Conservation (phyloP, 306 rosid species). For the Dryas octopetala region DNA sequence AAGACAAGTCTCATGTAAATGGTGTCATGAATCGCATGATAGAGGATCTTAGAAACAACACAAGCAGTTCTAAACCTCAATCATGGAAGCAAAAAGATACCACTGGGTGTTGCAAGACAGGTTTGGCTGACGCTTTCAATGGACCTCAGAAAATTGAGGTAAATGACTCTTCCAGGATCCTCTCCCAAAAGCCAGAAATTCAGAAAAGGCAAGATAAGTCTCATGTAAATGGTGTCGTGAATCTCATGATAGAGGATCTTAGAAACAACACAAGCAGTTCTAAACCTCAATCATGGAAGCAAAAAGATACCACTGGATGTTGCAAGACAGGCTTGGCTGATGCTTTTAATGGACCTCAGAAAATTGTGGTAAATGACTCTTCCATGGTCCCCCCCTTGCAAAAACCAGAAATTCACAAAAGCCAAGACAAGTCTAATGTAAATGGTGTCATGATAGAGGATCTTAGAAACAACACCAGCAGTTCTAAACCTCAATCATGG, state of each 20-base stretch:
- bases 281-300: no score
- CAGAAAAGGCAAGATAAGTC: background rate
- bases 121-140: no score
- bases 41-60: slow-evolving; percentile 20
- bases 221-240: no score
- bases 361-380: background rate
- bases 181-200: slow-evolving; percentile 27
- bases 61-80: slow-evolving; percentile 15
- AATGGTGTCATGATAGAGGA: slow-evolving; percentile 26
- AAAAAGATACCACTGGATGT: no score
- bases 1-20: background rate
- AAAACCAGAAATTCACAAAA: slow-evolving; percentile 18
- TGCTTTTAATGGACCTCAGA: no score
- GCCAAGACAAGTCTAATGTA: slow-evolving; percentile 11
- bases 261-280: no score
- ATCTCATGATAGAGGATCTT: no score
- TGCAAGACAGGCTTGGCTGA: no score
- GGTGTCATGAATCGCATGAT: background rate
- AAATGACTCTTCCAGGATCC: slow-evolving; percentile 25
- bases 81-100: no score
- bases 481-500: slow-evolving; percentile 15
- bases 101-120: no score
- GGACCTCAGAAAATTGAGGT: background rate
- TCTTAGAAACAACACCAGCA: slow-evolving; percentile 19
- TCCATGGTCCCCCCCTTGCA: slow-evolving; percentile 27